Conservation (phyloP, 1,139 yeast species). For the Yamadazyma epiphylla region DNA sequence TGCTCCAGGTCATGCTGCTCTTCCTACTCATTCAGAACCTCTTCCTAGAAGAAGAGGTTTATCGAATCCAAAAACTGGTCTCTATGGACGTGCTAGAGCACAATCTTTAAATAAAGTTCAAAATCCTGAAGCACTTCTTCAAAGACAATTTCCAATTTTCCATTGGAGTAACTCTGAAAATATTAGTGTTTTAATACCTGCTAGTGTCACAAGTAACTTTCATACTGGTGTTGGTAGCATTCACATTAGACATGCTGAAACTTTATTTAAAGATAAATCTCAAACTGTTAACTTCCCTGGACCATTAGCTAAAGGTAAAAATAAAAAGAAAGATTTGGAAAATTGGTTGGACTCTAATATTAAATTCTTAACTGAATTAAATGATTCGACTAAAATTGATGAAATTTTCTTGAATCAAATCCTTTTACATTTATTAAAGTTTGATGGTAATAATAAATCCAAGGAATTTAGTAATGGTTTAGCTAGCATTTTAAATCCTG, state of each 20-base stretch:
- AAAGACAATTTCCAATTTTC: slow-evolving; percentile 76
- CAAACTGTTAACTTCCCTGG: slow-evolving; percentile 51
- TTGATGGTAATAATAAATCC: slow-evolving; percentile 28
- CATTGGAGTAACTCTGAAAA: slow-evolving; percentile 55
- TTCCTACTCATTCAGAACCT: slow-evolving; percentile 3
- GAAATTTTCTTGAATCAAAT: slow-evolving; percentile 30
- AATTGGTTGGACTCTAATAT: slow-evolving; percentile 46
- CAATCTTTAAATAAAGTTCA: slow-evolving; percentile 23
- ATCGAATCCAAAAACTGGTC: slow-evolving; percentile 25
- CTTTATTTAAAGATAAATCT: slow-evolving; percentile 17
- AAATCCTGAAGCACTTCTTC: slow-evolving; percentile 34
- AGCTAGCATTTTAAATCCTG: slow-evolving; percentile 33
- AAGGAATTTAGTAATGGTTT: slow-evolving; percentile 22
- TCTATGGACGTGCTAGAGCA: slow-evolving; percentile 20
- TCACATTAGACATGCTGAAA: slow-evolving; percentile 15
- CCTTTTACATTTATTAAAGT: slow-evolving; percentile 21
- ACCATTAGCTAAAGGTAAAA: slow-evolving; percentile 53
- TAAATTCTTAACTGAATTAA: slow-evolving; percentile 4
- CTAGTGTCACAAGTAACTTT: slow-evolving; percentile 7
- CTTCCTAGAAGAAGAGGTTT: slow-evolving; percentile 23
- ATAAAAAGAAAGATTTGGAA: slow-evolving; percentile 60
- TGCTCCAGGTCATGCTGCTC: slow-evolving; percentile 1
- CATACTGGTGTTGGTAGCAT: slow-evolving; percentile 12
- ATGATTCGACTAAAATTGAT: slow-evolving; percentile 12
- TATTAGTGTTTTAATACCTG: slow-evolving; percentile 29